Evolutionary conservation across 116 monocot species (phyloP).

Genomic region (Trichopus zeylanicus): DNA sequence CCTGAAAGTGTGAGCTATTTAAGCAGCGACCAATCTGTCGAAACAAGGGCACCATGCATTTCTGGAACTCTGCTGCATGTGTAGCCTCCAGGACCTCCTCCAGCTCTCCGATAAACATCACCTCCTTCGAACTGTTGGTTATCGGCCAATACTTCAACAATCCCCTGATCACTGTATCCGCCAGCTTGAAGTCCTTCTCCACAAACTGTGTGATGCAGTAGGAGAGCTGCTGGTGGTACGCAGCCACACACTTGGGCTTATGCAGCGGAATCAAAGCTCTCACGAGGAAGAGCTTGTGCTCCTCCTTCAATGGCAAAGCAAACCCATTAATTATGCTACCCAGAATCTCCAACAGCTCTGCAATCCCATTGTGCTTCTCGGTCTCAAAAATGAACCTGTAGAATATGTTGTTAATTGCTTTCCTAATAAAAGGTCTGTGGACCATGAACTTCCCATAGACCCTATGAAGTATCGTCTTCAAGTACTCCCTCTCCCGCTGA

Average conservation of each 20-base stretch:
- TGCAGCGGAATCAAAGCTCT: conserved; percentile 40
- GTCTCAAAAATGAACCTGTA: conserved; percentile 46
- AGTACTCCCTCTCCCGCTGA: conserved; percentile 39
- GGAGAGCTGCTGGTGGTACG: conserved; percentile 40
- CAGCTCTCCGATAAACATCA: conserved; percentile 42
- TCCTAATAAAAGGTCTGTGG: conserved; percentile 39
- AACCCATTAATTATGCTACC: conserved; percentile 50
- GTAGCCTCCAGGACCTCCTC: conserved; percentile 45
- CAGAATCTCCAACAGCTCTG: conserved; percentile 40
- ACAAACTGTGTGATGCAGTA: conserved; percentile 46
- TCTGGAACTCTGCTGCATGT: conserved; percentile 33
- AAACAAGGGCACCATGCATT: conserved; percentile 40
- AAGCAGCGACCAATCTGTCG: conserved; percentile 35
- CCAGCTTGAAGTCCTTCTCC: conserved; percentile 52
- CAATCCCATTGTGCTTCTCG: conserved; percentile 48
- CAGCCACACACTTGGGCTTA: conserved; percentile 28
- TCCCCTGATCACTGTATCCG: conserved; percentile 39
- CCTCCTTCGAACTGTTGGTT: conserved; percentile 45
- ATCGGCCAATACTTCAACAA: conserved; percentile 45
- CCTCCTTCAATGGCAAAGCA: conserved; percentile 43
- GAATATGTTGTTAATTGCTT: conserved; percentile 43
- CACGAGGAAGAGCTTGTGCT: conserved; percentile 41
- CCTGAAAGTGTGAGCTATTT: conserved; percentile 44
- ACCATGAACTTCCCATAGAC: conserved; percentile 52
- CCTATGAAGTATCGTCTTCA: conserved; percentile 46